These are phyloP conservation scores for Moesziomyces globuligerus DNA, from an alignment of 1,284 basidiomycete genomes.

Conservation along the genomic window DNA sequence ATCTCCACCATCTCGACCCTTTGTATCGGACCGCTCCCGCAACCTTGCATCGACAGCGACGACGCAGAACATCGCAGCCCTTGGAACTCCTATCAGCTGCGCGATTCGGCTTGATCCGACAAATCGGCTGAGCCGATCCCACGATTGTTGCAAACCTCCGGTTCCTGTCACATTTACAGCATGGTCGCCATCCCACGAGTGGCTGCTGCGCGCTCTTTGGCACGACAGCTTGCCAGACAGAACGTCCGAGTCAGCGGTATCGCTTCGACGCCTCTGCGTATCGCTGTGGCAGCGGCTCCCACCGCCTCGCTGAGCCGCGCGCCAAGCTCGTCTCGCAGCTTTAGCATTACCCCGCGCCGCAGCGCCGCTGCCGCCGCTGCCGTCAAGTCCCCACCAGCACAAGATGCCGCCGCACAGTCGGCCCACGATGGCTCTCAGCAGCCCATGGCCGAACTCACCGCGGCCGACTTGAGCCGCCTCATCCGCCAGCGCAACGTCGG, in stretches of 20 bases:
- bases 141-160: too few relatives aligned
- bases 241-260: slow-evolving; percentile 16
- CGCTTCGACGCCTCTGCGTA: slow-evolving; percentile 11
- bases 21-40: background rate
- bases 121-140: too few relatives aligned
- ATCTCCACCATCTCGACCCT: background rate
- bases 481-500: slow-evolving; percentile 69
- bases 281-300: slow-evolving; percentile 24
- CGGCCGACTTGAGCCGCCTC: slow-evolving; percentile 64
- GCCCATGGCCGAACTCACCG: slow-evolving; percentile 44
- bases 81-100: background rate
- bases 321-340: slow-evolving; percentile 22
- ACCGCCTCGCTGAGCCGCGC: slow-evolving; percentile 6
- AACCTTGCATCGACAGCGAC: background rate
- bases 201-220: slow-evolving; percentile 39
- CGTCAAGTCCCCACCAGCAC: slow-evolving; percentile 23
- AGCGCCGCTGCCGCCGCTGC: slow-evolving; percentile 30
- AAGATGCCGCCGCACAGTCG: slow-evolving; percentile 37
- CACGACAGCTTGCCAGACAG: slow-evolving; percentile 41
- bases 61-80: background rate
- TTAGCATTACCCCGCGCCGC: slow-evolving; percentile 25
- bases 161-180: background rate
- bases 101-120: background rate
- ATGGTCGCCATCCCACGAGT: slow-evolving; percentile 42
- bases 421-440: slow-evolving; percentile 24